Evolutionary conservation across 371 early-diverging fungal genomes (phyloP), one percentile per base, ranked within the genome.

Genomic region (Massospora cicadina): DNA sequence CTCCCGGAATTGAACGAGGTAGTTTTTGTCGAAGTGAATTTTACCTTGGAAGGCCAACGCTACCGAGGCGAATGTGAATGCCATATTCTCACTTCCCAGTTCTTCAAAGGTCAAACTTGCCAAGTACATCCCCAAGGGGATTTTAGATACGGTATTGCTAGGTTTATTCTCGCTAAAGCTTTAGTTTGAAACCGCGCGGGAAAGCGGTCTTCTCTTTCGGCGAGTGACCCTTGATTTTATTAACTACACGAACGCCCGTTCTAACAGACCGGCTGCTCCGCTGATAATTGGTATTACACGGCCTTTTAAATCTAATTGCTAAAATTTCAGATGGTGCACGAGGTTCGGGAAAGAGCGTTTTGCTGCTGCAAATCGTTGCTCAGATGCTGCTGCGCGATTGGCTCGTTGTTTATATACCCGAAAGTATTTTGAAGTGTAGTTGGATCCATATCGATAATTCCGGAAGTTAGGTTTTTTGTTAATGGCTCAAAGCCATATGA

Each of bases 321-420:
- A 24, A 61, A 13, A n/a, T 63, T 63, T 26, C 29, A 63, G 63
- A 63, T 63, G 63, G 63, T 53, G n/a, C 3, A 23, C 5, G 2
- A 10, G 63, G 63, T 13, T 27, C 29, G 30, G 63, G 63, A 21
- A 63, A 63, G 24, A 63, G 63, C 29, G 55, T 17, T 12, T 55
- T 28, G 24, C 29, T 63, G 1, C 23, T 63, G 21, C 63, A 63
- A 33, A 13, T 54, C 30, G 63, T 63, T 54, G 1, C 27, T 17
- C 25, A 63, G 12, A 30, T 28, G 3, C 29, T 54, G 17, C 24
- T 54, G 43, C 21, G 26, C 2, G 30, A 63, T 28, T 33, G 23
- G 7, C 25, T 63, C 27, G 63, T 63, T 17, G 55, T 63, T 25
- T 63, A 63, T 33, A 28, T 30, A 3, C 63, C 63, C 21, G 55